phyloP scores from a whole-genome alignment of 2,329 filamentous ascomycete genomes.

The Cadophora luteo-olivacea region DNA sequence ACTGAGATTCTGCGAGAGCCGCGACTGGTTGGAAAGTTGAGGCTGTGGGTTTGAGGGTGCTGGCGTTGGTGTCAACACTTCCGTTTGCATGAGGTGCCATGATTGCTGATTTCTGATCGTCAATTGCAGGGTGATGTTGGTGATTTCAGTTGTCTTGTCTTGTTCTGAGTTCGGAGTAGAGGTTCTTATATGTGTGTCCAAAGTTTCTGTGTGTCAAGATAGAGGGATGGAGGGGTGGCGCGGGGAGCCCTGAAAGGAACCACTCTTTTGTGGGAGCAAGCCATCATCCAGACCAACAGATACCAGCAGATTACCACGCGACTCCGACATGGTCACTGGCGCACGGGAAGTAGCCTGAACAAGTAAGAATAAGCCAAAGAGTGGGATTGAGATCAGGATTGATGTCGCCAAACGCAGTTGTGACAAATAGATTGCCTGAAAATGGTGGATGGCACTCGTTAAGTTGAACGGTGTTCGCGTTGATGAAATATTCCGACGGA shows the following conservation, averaged over 20 bases:
- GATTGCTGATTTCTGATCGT: conserved; percentile 27
- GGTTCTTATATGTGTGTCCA: background rate
- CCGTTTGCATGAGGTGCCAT: conserved; percentile 68
- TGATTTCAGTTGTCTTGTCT: background rate
- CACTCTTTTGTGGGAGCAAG: background rate
- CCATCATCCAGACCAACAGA: conserved; percentile 7
- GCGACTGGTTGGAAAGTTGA: conserved; percentile 42
- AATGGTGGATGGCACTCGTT: background rate
- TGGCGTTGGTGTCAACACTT: conserved; percentile 45
- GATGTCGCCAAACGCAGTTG: conserved; percentile 7
- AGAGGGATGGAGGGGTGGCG: conserved; percentile 11
- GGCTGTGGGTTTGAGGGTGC: conserved; percentile 45
- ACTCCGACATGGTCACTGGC: conserved; percentile 12
- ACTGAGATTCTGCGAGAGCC: conserved; percentile 47
- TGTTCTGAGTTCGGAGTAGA: background rate
- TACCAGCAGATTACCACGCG: conserved; percentile 9
- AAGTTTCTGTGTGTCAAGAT: conserved; percentile 11
- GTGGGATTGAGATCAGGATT: conserved; percentile 7
- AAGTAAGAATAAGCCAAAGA: background rate
- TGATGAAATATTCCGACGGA: background rate
- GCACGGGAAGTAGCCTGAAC: conserved; percentile 15
- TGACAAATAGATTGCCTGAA: conserved; percentile 14
- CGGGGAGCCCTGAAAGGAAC: background rate
- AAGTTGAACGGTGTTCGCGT: background rate
- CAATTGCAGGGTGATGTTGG: background rate